Evolutionary conservation across 495 filamentous ascomycete genomes (phyloP), one percentile per base, ranked within the genome.

Genomic region (Podospora fimiseda): DNA sequence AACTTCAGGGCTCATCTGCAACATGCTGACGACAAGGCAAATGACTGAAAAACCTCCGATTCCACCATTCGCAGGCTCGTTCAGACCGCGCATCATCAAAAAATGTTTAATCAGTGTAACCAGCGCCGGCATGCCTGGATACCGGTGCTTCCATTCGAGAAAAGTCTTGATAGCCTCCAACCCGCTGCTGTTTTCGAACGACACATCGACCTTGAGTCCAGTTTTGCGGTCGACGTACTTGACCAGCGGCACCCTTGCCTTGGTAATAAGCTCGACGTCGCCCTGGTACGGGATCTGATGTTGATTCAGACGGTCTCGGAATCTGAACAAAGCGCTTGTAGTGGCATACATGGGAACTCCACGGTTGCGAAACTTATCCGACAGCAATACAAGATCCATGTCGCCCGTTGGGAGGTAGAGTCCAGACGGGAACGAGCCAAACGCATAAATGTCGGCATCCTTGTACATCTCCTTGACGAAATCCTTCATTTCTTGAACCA

Each of bases 1-100:
- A 2, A 85, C 66, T 43, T 83, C 75, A 3, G 90, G 88, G 72
- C 86, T 77, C 51, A 84, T 79, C 59, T 96, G 86, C 14, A 97
- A 69, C 57, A 96, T 72, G 66, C 84, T 89, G 46, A 89, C 83
- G n/a, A 96, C 87, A 39, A 98, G 77, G 70, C 94, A 98, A 38
- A 86, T 95, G 48, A 95, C 85, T 1, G 90, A 86, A 61, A 97
- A 96, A 1, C 92, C 91, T 30, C 93, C 94, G n/a, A 98, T 76
- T 0, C 94, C 94, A 51, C 94, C 94, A 40, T 80, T 84, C 16
- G 84, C 82, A 2, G 94, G 89, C 64, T 98, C 93, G 56, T 96
- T 95, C 33, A 96, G 74, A 1, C 83, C 87, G 39, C 90, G 80
- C 80, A 98, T 91, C 15, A 85, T 72, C 16, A 98, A 72, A 51